Percentiles rank a stretch among this genome's conserved stretches.
Evolutionary conservation across 768 basidiomycete species (phyloP).

Genomic region (Sporobolomyces pararoseus): DNA sequence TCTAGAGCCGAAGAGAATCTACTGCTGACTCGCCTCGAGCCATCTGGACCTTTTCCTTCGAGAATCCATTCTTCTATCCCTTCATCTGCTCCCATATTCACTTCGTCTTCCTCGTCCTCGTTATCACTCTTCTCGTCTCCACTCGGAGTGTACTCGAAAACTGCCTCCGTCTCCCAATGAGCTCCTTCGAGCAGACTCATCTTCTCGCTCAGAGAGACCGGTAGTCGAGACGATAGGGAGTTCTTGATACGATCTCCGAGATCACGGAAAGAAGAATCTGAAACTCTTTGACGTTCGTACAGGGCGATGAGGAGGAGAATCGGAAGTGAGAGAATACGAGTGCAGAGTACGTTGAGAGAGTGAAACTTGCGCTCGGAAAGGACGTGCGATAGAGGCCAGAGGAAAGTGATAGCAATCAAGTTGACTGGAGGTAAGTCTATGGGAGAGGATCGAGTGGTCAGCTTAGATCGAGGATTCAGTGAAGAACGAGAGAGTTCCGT

Average conservation of each 20-base stretch:
- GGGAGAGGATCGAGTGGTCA: slow-evolving; percentile 16
- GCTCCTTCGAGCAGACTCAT: slow-evolving; percentile 39
- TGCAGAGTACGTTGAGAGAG: slow-evolving; percentile 53
- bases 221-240: slow-evolving; percentile 15
- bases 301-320: slow-evolving; percentile 42
- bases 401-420: slow-evolving; percentile 73
- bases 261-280: slow-evolving; percentile 2
- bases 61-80: slow-evolving; percentile 22
- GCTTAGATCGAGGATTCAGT: not conserved
- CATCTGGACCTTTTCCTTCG: not conserved
- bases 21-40: slow-evolving; percentile 1
- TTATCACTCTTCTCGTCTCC: slow-evolving; percentile 36
- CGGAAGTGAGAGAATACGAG: slow-evolving; percentile 37
- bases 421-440: slow-evolving; percentile 82
- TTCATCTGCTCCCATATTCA: slow-evolving; percentile 5
- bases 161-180: slow-evolving; percentile 43
- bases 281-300: slow-evolving; percentile 34
- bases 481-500: not conserved
- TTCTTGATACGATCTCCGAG: not conserved
- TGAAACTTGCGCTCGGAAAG: slow-evolving; percentile 96
- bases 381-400: slow-evolving; percentile 81
- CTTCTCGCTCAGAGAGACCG: slow-evolving; percentile 29
- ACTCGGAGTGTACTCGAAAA: slow-evolving; percentile 34
- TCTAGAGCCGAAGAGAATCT: slow-evolving; percentile 15
- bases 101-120: slow-evolving; percentile 22